Base-by-base conservation (phyloP, 2,329 filamentous ascomycete species). In the Penicillium sp. region DNA sequence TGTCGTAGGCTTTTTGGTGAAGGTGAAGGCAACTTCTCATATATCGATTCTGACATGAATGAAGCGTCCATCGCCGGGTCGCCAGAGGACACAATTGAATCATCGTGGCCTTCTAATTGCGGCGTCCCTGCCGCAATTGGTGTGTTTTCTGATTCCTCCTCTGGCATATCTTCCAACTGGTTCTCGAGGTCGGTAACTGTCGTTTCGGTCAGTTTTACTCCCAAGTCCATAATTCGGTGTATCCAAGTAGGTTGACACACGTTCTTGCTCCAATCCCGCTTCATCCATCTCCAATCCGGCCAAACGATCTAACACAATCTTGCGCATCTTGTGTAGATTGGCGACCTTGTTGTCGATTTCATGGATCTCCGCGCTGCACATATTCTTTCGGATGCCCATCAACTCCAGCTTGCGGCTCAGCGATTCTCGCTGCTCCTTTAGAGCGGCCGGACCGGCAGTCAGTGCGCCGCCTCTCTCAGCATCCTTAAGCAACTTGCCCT, bases 21-120 rank as follows among this genome's bases (percentile, higher is more conserved):
- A 0, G 89, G 87, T 9, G 71, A 70, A 0, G 91, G 89, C 8
- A 99, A 75, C 71, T 96, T 96, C 59, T 95, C 88, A 69, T 97
- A 99, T 60, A 99, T 89, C 11, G 91, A 96, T 69, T 96, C 89
- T 3, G 93, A 96, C 93, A 97, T 97, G 75, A 97, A 99, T 1
- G 80, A 80, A 5, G 76, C 75, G 57, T 78, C 75, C 62, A 75
- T 74, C 40, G 72, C 72, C 50, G 72, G 68, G 33, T 73, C 75
- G 61, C 86, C 71, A 65, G 87, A 72, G 57, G 57, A 55, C 18
- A 79, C 52, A 72, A 81, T 69, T 56, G 78, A 53, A 52, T 76
- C 55, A 61, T 83, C 73, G 22, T 68, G 66, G 11, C 50, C 59
- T 36, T 70, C 69, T 14, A 58, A 67, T 44, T 64, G 68, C 7